These are phyloP conservation scores for Nidularia pulvinata DNA, from an alignment of 768 basidiomycete species.

Conservation along the genomic window DNA sequence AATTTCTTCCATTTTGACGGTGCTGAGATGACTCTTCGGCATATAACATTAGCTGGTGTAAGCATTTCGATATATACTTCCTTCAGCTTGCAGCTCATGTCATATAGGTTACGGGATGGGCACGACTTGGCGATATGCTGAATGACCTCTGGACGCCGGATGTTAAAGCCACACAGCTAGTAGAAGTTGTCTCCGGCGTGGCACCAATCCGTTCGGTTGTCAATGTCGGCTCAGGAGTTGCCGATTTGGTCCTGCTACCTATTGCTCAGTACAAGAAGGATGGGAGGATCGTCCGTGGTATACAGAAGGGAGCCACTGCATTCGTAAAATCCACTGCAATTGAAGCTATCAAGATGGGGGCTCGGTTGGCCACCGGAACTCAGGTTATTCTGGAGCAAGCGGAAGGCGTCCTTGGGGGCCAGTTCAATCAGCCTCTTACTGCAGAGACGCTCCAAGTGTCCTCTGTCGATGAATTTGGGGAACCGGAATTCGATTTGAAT, in stretches of 20 bases:
- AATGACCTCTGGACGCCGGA: conserved; percentile 99
- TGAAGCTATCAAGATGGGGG: conserved; percentile 95
- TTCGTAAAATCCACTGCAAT: conserved; percentile 95
- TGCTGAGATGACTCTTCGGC: conserved; percentile 95
- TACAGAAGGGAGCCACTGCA: conserved; percentile 92
- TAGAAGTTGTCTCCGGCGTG: conserved; percentile 96
- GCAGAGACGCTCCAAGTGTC: conserved; percentile 63
- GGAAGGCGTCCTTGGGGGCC: conserved; percentile 85
- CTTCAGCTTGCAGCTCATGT: conserved; percentile 4
- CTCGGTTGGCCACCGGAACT: conserved; percentile 93
- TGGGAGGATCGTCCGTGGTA: conserved; percentile 85
- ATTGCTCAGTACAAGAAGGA: conserved; percentile 99
- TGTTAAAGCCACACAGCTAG: conserved; percentile 97
- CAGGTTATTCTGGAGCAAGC: conserved; percentile 98
- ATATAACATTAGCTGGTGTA: conserved; percentile 91
- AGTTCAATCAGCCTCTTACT: conserved; percentile 64
- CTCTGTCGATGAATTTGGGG: conserved; percentile 28
- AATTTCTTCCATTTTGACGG: conserved; percentile 99
- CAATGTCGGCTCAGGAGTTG: conserved; percentile 96
- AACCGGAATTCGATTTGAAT: conserved; percentile 21
- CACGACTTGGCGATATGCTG: conserved; percentile 84
- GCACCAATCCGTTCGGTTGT: conserved; percentile 96
- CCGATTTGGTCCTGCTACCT: conserved; percentile 93
- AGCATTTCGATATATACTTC: conserved; percentile 23
- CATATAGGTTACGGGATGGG: conserved; percentile 87